Evolutionary conservation across 2,329 filamentous ascomycete genomes (phyloP), one percentile per base, ranked within the genome.

Genomic region (Aureobasidium sp.): DNA sequence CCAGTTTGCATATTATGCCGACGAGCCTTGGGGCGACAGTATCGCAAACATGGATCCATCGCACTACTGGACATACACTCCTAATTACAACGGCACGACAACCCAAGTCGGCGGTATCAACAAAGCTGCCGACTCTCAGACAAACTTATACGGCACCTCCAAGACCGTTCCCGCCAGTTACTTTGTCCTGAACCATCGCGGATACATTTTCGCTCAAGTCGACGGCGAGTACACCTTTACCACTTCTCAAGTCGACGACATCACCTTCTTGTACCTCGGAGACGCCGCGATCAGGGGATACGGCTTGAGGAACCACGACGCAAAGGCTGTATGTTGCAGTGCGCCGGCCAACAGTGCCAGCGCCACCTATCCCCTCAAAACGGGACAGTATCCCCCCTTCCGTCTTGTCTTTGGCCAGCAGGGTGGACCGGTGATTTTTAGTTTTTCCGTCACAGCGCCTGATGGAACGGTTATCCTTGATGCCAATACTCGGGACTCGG

Each of bases 211-310:
- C n/a, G 57, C 57, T 10, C 29, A 49, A 21, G 31, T 33, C 37
- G 59, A 63, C 21, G 65, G 67, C 42, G 60, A 54, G 23, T 69
- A 68, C 46, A 68, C 64, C 4, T 65, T 68, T 54, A 64, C 46
- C 17, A 46, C 64, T 13, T 57, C 57, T 2, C 43, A 57, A 2
- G 50, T 57, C 27, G 67, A 69, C 43, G 67, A 68, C 31, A 62
- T 65, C 21, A 62, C 62, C 8, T 46, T 67, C 9, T 40, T 68
- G 11, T 68, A 65, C 66, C 29, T 68, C 10, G 66, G 65, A 9
- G 10, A 58, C 17, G 61, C 51, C 15, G 65, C 65, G 6, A 65
- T 64, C 61, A 60, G 47, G 5, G 65, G 65, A 9, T 67, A 62
- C 60, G 63, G 38, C 8, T 25, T 49, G n/a, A 13, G 21, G 23